These are phyloP conservation scores for Lasiodiplodia hormozganensis DNA, from an alignment of 2,329 filamentous ascomycete genomes.

Conservation along the genomic window DNA sequence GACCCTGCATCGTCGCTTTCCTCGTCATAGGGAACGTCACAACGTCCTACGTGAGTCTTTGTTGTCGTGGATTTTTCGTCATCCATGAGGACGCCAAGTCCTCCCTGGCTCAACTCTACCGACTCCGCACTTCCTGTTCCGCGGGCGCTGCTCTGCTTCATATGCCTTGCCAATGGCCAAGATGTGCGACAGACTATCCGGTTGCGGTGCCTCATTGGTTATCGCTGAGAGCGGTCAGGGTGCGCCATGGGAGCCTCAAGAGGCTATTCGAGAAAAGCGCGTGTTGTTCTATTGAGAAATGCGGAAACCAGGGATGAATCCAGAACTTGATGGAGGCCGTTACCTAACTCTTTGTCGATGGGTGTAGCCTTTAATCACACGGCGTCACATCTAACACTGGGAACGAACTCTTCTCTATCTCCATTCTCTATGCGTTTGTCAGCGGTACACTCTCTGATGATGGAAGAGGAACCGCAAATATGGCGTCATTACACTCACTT, in stretches of 20 bases:
- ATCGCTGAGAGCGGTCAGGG: not conserved
- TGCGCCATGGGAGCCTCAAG: slow-evolving; percentile 6
- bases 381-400: not conserved
- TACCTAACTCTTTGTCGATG: not conserved
- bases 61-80: not conserved
- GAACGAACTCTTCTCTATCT: not conserved
- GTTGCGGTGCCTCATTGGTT: slow-evolving; percentile 5
- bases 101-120: not conserved
- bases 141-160: not conserved
- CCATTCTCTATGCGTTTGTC: not conserved
- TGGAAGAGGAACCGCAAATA: not conserved
- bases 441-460: not conserved
- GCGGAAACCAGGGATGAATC: slow-evolving; percentile 12
- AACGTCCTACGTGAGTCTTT: not conserved
- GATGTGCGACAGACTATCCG: not conserved
- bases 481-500: not conserved
- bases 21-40: not conserved
- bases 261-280: not conserved
- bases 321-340: not conserved
- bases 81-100: not conserved
- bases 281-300: not conserved
- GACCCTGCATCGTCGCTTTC: slow-evolving; percentile 6
- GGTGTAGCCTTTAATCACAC: not conserved
- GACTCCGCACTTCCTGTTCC: not conserved
- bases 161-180: not conserved